These are phyloP conservation scores for Urostyla sp. DNA, from an alignment of 73 alveolate genomes.

Conservation along the genomic window DNA sequence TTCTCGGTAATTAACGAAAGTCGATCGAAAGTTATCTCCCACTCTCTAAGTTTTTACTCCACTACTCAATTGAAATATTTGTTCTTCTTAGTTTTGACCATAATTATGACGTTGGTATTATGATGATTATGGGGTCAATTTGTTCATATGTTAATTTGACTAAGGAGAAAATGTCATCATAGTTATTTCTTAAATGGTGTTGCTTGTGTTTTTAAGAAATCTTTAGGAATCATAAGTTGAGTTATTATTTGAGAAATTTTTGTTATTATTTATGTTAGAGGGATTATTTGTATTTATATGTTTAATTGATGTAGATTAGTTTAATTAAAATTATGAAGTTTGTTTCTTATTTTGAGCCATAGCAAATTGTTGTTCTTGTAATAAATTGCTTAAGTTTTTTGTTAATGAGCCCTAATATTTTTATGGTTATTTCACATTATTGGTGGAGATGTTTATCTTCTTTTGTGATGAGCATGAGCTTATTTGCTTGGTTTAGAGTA, in stretches of 20 bases:
- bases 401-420: background rate
- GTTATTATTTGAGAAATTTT: conserved; percentile 25
- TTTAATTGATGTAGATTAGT: background rate
- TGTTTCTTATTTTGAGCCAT: too few relatives aligned
- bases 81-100: background rate
- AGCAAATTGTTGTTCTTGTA: too few relatives aligned
- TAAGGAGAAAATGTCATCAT: conserved; percentile 41
- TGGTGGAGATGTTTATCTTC: too few relatives aligned
- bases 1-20: conserved; percentile 23
- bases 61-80: background rate
- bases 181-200: background rate
- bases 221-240: background rate
- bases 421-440: too few relatives aligned
- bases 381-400: too few relatives aligned
- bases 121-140: conserved; percentile 20
- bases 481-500: background rate
- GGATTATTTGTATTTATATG: background rate
- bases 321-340: background rate
- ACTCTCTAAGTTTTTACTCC: conserved; percentile 4
- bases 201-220: background rate
- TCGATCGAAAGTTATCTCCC: conserved; percentile 24
- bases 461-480: too few relatives aligned
- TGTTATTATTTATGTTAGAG: background rate
- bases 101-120: background rate
- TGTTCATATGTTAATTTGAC: background rate